These are phyloP conservation scores for Bigelowiella natans DNA, from an alignment of 78 protist genomes.

Conservation along the genomic window DNA sequence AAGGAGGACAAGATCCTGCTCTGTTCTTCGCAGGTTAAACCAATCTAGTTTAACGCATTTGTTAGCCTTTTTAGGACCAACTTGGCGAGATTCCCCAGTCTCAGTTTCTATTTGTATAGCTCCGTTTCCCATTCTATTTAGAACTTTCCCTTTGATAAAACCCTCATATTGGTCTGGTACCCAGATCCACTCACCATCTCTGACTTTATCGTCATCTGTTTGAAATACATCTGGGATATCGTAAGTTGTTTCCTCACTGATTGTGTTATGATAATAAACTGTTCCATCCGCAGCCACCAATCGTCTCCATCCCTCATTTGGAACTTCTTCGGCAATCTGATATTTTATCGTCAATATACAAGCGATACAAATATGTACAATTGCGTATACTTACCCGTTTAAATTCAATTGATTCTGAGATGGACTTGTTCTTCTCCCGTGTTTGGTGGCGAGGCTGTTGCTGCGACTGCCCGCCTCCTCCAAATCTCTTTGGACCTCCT, in stretches of 20 bases:
- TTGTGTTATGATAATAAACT: background rate
- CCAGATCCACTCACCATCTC: constrained; percentile 4
- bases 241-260: background rate
- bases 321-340: background rate
- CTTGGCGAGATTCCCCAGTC: background rate
- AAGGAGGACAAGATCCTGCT: background rate
- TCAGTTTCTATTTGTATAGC: background rate
- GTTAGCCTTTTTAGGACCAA: background rate
- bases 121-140: background rate
- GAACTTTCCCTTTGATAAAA: background rate
- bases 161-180: background rate
- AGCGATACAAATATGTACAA: too few species aligned
- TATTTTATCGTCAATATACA: too few species aligned
- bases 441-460: too few species aligned
- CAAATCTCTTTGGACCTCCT: too few species aligned
- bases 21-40: background rate
- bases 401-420: too few species aligned
- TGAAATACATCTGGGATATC: background rate
- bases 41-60: background rate
- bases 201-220: background rate
- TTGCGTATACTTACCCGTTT: too few species aligned
- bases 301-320: background rate
- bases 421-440: too few species aligned
- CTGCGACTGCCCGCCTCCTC: too few species aligned
- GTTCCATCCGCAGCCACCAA: background rate